Evolutionary conservation across 2,329 filamentous ascomycete species (phyloP), one percentile per base, ranked within the genome.

Genomic region (Sporothrix curviconia): DNA sequence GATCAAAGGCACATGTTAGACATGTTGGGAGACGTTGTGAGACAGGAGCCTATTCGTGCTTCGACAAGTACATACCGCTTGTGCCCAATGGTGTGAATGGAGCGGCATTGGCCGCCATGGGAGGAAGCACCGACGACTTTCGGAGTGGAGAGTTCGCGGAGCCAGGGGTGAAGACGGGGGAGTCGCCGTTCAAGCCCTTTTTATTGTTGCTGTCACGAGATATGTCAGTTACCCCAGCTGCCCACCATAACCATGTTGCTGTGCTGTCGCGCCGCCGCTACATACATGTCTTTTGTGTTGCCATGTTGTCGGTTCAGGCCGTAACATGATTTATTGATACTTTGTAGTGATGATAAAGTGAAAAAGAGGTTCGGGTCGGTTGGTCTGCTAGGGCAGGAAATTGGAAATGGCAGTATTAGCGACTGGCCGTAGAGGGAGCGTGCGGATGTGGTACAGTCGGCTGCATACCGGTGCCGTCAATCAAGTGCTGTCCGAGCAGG

Each of bases 161-260:
- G 14, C 82, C 76, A 6, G 92, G 92, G 0, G 90, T 96, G 70
- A 99, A 99, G 49, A 92, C 90, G 12, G 94, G 92, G 8, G 94
- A 97, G 67, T 97, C 94, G 67, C 96, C 94, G 71, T 95, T 99
- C 64, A 99, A 79, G 28, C 87, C 78, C 71, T 91, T 94, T 72
- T 90, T 90, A n/a, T n/a, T n/a, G n/a, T n/a, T n/a, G n/a, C 25
- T 32, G 17, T 30, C 14, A 24, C 12, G 11, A 14, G 22, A 6
- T 7, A 14, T 12, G 42, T 47, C n/a, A n/a, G n/a, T n/a, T n/a
- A n/a, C n/a, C n/a, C n/a, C n/a, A n/a, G n/a, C n/a, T 3, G 7
- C 14, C 9, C n/a, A n/a, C 19, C 7, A 2, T 9, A 22, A 42
- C 19, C 12, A 19, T 11, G 30, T 9, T 3, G 3, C 19, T 17